Base-by-base conservation (phyloP, 2,329 filamentous ascomycete genomes). In the Camptophora hylomeconis region DNA sequence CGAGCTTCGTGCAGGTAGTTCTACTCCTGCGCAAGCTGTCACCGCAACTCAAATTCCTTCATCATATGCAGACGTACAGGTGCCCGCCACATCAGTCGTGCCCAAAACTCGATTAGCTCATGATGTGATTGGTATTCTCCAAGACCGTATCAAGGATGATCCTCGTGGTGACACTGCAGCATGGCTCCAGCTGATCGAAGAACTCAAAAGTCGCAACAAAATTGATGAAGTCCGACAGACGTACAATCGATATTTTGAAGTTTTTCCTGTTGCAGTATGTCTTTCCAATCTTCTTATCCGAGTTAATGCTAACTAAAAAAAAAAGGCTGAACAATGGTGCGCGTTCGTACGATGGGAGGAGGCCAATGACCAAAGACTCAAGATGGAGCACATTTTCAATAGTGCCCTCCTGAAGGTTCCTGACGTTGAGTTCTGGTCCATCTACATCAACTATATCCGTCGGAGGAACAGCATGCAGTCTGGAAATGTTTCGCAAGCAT, bases 361-460 rank as follows among this genome's bases (percentile, higher is more conserved):
- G 17, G 77, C 83, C 40, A 66, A 84, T 33, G 83, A 92, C 45
- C 81, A 93, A 40, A 78, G 89, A 36, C 65, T 68, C 33, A 72
- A 73, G 25, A 75, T 92, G 10, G 87, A 94, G 53, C 67, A 74
- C 29, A 75, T 98, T 13, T 93, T 98, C 52, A 74, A 72, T 39
- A 72, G 74, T 42, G 84, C 80, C 17, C 69, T 98, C 20, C 67
- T 83, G 43, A 70, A 70, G 6, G 76, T 89, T 12, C 77, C 81
- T 7, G 81, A 87, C 50, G 78, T 95, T 20, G 72, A 80, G 37
- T 69, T 98, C 12, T 98, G 86, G 83, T 83, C 80, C 5, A 71
- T 84, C 17, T 98, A 98, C 52, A 72, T 98, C 37, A 84, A 94
- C 55, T 94, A 95, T 52, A 81, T 95, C 38, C 82, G 89, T 30